A percentile compares a stretch with the other conserved stretches of the same genome.
Conservation (phyloP, 352 stramenopile species). For the Phytophthora cactorum region DNA sequence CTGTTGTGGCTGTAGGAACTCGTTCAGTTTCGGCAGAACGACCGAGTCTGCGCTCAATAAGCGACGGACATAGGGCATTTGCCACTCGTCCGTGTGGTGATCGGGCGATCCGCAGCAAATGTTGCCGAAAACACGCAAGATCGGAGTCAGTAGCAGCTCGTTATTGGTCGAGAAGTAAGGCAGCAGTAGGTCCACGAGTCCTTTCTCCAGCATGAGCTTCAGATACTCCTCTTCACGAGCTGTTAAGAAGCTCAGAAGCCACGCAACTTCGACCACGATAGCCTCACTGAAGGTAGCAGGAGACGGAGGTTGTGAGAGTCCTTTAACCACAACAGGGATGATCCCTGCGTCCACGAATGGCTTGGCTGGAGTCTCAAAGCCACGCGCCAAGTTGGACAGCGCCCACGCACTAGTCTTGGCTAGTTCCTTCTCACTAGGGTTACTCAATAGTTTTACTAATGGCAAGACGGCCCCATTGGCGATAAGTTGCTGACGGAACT, state of each 20-base stretch:
- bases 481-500: conserved; percentile 85
- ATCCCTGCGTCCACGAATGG: conserved; percentile 81
- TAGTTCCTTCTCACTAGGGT: conserved; percentile 31
- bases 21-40: conserved; percentile 64
- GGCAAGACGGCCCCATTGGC: conserved; percentile 49
- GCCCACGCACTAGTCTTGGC: conserved; percentile 40
- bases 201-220: conserved; percentile 67
- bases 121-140: conserved; percentile 83
- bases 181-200: conserved; percentile 58
- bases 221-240: conserved; percentile 78
- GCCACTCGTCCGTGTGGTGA: conserved; percentile 79
- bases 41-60: conserved; percentile 53
- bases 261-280: conserved; percentile 81
- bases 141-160: conserved; percentile 71
- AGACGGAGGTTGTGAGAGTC: conserved; percentile 42
- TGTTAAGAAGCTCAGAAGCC: conserved; percentile 89
- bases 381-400: conserved; percentile 42
- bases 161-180: conserved; percentile 68
- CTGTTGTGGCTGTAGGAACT: conserved; percentile 51
- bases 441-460: conserved; percentile 12
- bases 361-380: conserved; percentile 73
- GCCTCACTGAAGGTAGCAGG: conserved; percentile 47
- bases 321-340: conserved; percentile 48
- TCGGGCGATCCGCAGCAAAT: conserved; percentile 73
- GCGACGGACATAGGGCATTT: conserved; percentile 62